Conservation (phyloP, 768 basidiomycete species). For the Vararia minispora region DNA sequence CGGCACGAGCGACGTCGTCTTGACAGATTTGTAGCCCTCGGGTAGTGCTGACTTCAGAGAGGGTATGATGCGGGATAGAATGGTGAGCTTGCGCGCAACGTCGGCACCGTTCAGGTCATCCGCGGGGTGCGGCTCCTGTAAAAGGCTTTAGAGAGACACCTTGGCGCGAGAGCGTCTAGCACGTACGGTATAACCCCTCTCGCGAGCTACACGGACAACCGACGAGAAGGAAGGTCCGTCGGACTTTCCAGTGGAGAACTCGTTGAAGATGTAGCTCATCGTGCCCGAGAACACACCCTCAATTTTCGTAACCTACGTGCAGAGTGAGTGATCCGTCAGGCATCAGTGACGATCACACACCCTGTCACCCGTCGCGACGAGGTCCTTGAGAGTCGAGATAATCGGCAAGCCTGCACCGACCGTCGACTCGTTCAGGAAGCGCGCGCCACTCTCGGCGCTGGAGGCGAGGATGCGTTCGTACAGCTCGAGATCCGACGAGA, state of each 20-base stretch:
- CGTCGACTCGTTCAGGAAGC: conserved; percentile 78
- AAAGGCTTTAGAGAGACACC: not conserved
- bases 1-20: conserved; percentile 82
- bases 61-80: conserved; percentile 75
- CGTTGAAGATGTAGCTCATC: conserved; percentile 98
- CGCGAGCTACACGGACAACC: conserved; percentile 78
- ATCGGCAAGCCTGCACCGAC: conserved; percentile 95
- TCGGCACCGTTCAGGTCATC: conserved; percentile 96
- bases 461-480: conserved; percentile 61
- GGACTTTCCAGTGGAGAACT: conserved; percentile 65
- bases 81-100: conserved; percentile 94
- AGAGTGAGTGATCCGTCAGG: not conserved
- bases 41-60: conserved; percentile 42
- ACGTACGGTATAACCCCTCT: conserved; percentile 87
- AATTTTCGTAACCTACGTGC: conserved; percentile 66
- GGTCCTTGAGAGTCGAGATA: conserved; percentile 82
- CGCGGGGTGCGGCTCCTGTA: conserved; percentile 93
- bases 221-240: conserved; percentile 76
- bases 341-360: conserved; percentile 25
- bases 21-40: conserved; percentile 71
- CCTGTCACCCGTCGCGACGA: conserved; percentile 88
- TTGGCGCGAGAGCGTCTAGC: not conserved
- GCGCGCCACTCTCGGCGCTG: conserved; percentile 46
- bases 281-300: conserved; percentile 98
- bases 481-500: conserved; percentile 57